These are phyloP conservation scores for Rhodotorula sp. DNA, from an alignment of 1,284 basidiomycete species.

Conservation along the genomic window DNA sequence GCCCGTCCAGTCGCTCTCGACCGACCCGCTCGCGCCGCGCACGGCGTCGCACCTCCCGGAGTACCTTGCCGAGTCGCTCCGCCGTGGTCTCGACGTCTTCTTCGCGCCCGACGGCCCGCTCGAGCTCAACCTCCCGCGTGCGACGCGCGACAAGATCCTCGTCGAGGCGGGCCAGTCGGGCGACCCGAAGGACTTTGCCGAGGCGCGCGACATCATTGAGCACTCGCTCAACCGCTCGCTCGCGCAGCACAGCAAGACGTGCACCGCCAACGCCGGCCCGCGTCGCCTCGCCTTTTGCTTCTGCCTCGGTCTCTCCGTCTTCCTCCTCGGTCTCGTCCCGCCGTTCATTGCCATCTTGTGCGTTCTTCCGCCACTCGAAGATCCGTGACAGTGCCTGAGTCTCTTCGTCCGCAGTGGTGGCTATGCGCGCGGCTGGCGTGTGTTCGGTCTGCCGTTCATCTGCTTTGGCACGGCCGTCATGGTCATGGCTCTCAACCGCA, in stretches of 20 bases:
- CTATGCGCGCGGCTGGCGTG: conserved; percentile 35
- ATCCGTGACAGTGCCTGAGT: not conserved
- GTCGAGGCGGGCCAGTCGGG: conserved; percentile 38
- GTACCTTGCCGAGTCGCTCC: conserved; percentile 35
- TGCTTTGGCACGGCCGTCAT: conserved; percentile 37
- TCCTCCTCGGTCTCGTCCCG: conserved; percentile 31
- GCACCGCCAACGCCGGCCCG: conserved; percentile 38
- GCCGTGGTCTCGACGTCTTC: conserved; percentile 38
- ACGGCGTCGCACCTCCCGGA: conserved; percentile 32
- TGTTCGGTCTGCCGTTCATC: conserved; percentile 36
- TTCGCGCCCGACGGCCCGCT: conserved; percentile 38
- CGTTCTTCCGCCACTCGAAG: not conserved
- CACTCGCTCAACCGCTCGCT: conserved; percentile 34
- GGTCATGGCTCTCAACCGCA: conserved; percentile 39
- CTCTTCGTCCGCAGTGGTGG: conserved; percentile 8
- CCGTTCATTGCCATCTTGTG: conserved; percentile 37
- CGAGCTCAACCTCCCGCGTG: conserved; percentile 40
- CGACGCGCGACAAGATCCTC: conserved; percentile 35
- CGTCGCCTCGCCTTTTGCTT: conserved; percentile 39
- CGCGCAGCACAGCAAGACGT: conserved; percentile 18
- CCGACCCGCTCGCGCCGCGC: conserved; percentile 29
- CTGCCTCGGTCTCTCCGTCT: conserved; percentile 36
- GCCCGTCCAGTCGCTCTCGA: not conserved
- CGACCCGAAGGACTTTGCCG: conserved; percentile 35
- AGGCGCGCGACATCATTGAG: conserved; percentile 38